Conservation (phyloP, 2,329 filamentous ascomycete species). For the Botrytis medusae region DNA sequence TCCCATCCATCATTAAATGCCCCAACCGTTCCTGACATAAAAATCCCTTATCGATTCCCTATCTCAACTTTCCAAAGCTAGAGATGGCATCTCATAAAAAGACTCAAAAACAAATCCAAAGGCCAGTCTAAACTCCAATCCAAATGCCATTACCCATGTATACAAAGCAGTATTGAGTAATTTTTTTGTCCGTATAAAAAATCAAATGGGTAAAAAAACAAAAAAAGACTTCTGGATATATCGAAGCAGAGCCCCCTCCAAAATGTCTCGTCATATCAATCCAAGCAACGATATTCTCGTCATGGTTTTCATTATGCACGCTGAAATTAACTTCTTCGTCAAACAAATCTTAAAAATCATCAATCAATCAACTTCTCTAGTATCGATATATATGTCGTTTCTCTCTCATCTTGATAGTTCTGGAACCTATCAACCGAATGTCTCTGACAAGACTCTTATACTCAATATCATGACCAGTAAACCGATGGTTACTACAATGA, state of each 20-base stretch:
- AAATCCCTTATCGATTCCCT: not conserved
- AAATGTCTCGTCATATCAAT: constrained; percentile 13
- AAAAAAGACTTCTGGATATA: constrained; percentile 4
- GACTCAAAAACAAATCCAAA: constrained; percentile 12
- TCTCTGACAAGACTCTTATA: constrained; percentile 73
- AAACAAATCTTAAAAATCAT: constrained; percentile 19
- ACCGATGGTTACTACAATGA: constrained; percentile 95
- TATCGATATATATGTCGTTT: constrained; percentile 18
- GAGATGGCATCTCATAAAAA: not conserved
- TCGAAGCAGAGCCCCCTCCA: constrained; percentile 1
- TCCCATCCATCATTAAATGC: constrained; percentile 13
- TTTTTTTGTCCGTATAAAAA: constrained; percentile 17
- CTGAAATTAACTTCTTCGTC: constrained; percentile 18
- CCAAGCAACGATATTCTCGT: constrained; percentile 19
- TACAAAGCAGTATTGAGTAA: constrained; percentile 17
- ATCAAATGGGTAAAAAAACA: not conserved
- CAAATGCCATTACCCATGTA: constrained; percentile 19
- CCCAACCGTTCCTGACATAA: constrained; percentile 11
- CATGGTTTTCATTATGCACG: constrained; percentile 16
- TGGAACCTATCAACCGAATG: constrained; percentile 33
- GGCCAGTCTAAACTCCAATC: constrained; percentile 10
- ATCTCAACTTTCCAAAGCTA: not conserved
- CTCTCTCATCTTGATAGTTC: not conserved
- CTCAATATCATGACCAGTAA: constrained; percentile 95
- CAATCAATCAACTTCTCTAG: constrained; percentile 7